Percentiles rank a stretch among this genome's conserved stretches.
phyloP scores from a whole-genome alignment of 495 filamentous ascomycete genomes.

The Lasiosphaeria ovina region DNA sequence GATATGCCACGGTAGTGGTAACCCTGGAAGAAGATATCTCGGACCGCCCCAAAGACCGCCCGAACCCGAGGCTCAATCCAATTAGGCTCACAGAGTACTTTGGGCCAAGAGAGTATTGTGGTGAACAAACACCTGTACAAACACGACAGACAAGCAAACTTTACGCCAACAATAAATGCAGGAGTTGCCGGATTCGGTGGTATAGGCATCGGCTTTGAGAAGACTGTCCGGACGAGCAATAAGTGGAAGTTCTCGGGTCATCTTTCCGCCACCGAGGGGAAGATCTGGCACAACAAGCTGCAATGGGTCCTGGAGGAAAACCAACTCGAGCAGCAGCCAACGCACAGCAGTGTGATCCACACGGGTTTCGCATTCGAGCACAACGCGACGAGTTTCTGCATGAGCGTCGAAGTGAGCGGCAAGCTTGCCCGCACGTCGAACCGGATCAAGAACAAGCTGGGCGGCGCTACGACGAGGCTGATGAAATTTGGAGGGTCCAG shows the following conservation, averaged over 20 bases:
- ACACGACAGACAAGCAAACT: constrained; percentile 2
- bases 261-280: constrained; percentile 9
- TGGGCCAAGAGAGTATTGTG: constrained; percentile 17
- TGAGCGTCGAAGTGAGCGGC: constrained; percentile 33
- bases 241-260: constrained; percentile 22
- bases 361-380: constrained; percentile 38
- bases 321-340: constrained; percentile 24
- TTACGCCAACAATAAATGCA: constrained; percentile 15
- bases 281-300: constrained; percentile 19
- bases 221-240: constrained; percentile 3
- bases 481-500: constrained; percentile 16
- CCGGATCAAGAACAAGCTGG: constrained; percentile 6
- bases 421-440: constrained; percentile 14
- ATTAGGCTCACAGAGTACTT: constrained; percentile 22
- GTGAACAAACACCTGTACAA: constrained; percentile 8
- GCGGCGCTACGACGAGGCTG: neutral
- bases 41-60: too few species aligned
- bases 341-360: constrained; percentile 30
- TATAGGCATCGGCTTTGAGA: constrained; percentile 16
- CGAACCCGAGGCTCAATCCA: constrained; percentile 9
- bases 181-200: constrained; percentile 19
- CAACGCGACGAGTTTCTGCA: constrained; percentile 30
- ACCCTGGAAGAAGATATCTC: constrained; percentile 30
- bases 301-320: constrained; percentile 34
- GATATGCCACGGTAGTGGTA: constrained; percentile 28